A percentile compares a stretch with the other conserved stretches of the same genome.
phyloP scores from a whole-genome alignment of 208 protist genomes.

The Acanthamoeba castellanii region DNA sequence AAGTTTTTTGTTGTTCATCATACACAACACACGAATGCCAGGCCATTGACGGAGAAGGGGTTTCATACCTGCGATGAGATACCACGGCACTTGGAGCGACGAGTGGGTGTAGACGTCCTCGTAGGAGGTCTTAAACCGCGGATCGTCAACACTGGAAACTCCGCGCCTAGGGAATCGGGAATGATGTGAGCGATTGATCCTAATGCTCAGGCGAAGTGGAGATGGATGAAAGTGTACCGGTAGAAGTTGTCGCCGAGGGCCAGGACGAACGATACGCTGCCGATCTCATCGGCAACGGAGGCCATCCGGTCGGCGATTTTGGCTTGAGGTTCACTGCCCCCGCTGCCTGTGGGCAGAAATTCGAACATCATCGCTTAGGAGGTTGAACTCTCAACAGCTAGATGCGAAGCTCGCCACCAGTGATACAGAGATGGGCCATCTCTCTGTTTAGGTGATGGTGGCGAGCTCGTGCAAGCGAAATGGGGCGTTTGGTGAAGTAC shows the following conservation, averaged over 20 bases:
- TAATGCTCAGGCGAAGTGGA: no score
- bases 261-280: conserved; percentile 73
- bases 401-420: not conserved
- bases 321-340: conserved; percentile 34
- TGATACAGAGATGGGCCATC: not conserved
- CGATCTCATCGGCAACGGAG: not conserved
- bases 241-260: conserved; percentile 83
- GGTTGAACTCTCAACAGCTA: not conserved
- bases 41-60: not conserved
- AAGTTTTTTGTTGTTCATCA: conserved; percentile 18
- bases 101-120: conserved; percentile 76
- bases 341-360: conserved; percentile 13
- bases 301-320: conserved; percentile 73
- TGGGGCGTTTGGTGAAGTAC: not conserved
- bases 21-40: not conserved
- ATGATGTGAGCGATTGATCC: no score
- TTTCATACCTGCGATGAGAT: conserved; percentile 18
- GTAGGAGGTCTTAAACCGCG: conserved; percentile 75
- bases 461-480: not conserved
- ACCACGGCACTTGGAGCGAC: conserved; percentile 46
- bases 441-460: not conserved
- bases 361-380: conserved; percentile 8
- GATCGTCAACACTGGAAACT: conserved; percentile 75
- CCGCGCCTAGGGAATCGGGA: conserved; percentile 57
- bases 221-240: not conserved